Conservation (phyloP, 2,329 filamentous ascomycete species). For the Chalara sp. region DNA sequence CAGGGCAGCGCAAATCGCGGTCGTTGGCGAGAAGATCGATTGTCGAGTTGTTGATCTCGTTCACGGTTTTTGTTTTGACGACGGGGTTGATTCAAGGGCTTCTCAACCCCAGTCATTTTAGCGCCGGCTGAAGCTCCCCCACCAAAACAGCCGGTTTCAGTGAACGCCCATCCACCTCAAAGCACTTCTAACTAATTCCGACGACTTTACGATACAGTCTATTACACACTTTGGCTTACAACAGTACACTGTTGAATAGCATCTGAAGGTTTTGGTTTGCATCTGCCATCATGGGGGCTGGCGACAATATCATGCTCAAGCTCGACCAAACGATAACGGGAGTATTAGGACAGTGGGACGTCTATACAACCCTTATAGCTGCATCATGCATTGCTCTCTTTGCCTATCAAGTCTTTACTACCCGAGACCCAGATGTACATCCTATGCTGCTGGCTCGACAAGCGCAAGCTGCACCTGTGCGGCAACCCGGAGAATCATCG, state of each 20-base stretch:
- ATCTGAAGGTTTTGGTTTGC: no score
- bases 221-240: no score
- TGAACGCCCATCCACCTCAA: background rate
- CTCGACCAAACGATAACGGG: slow-evolving; percentile 66
- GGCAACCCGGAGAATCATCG: slow-evolving; percentile 79
- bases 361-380: slow-evolving; percentile 67
- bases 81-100: background rate
- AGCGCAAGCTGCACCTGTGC: slow-evolving; percentile 68
- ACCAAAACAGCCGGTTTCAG: background rate
- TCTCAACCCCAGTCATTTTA: background rate
- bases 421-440: slow-evolving; percentile 81
- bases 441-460: slow-evolving; percentile 86
- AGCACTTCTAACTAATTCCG: no score
- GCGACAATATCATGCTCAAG: slow-evolving; percentile 52
- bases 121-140: background rate
- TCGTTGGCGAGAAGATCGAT: slow-evolving; percentile 5
- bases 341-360: slow-evolving; percentile 74
- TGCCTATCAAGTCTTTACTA: slow-evolving; percentile 62
- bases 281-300: slow-evolving; percentile 18
- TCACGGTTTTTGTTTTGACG: slow-evolving; percentile 1
- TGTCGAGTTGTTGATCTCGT: slow-evolving; percentile 1
- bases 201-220: no score
- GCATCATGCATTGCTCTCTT: slow-evolving; percentile 60
- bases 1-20: background rate
- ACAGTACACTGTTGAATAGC: no score